Conservation (phyloP, 225 moss, liverwort and hornwort species). For the Rhytidiadelphus loreus region DNA sequence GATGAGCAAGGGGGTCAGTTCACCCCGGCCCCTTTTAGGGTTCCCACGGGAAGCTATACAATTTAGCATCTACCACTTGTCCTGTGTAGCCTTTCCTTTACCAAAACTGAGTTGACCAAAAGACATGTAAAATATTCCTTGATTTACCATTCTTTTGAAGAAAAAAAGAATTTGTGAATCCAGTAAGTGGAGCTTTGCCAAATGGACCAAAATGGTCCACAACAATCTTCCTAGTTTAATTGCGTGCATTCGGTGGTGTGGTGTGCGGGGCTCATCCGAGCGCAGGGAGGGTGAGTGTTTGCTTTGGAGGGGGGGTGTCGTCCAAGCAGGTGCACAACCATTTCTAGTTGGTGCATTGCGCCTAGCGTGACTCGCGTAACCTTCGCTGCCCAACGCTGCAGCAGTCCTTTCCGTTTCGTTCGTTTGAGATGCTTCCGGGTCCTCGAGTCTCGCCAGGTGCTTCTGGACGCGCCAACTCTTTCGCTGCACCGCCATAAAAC, state of each 20-base stretch:
- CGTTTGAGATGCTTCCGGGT: background rate
- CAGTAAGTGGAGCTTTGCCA: too few relatives aligned
- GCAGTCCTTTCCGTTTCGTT: background rate
- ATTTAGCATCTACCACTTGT: background rate
- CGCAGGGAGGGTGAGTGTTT: background rate
- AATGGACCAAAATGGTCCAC: background rate
- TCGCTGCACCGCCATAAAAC: background rate
- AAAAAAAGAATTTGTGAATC: background rate
- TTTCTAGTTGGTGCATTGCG: background rate
- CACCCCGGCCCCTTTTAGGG: too few relatives aligned
- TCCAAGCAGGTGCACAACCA: background rate
- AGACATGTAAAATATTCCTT: background rate
- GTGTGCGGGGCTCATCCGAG: background rate
- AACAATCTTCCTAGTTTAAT: background rate
- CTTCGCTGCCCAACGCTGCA: background rate
- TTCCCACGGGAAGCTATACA: too few relatives aligned
- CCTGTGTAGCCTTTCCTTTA: background rate
- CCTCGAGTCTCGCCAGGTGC: background rate
- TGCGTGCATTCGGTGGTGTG: background rate
- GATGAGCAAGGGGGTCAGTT: too few relatives aligned
- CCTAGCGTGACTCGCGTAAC: background rate
- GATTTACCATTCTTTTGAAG: fast-evolving
- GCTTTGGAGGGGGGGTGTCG: too few relatives aligned
- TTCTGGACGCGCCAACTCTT: background rate
- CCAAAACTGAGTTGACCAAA: background rate